These are phyloP conservation scores for Piedraia hortae DNA, from an alignment of 2,329 filamentous ascomycete species.

Conservation along the genomic window DNA sequence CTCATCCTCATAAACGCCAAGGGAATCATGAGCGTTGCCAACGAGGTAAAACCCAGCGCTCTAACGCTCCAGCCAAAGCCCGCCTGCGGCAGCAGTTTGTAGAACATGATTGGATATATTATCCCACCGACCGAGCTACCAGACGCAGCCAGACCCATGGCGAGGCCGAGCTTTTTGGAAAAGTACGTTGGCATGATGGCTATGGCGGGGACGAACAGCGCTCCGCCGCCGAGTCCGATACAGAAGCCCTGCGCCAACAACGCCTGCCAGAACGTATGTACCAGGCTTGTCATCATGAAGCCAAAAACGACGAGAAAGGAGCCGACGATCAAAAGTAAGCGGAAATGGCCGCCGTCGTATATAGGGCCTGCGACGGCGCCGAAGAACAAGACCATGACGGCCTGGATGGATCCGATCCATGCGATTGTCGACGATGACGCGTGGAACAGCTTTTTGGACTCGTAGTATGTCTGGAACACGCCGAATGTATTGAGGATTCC, in stretches of 20 bases:
- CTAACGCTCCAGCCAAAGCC: slow-evolving; percentile 9
- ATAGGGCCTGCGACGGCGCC: slow-evolving; percentile 21
- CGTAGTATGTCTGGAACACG: slow-evolving; percentile 22
- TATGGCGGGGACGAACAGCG: slow-evolving; percentile 18
- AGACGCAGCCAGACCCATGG: slow-evolving; percentile 19
- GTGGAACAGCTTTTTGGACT: slow-evolving; percentile 14
- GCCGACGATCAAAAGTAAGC: slow-evolving; percentile 16
- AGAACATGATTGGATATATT: slow-evolving; percentile 14
- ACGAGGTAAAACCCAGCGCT: slow-evolving; percentile 12
- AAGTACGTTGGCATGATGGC: slow-evolving; percentile 24
- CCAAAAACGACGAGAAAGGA: slow-evolving; percentile 20
- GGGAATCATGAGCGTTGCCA: slow-evolving; percentile 10
- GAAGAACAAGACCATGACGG: slow-evolving; percentile 19
- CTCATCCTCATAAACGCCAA: slow-evolving; percentile 13
- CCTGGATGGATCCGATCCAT: slow-evolving; percentile 24
- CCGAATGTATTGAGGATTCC: slow-evolving; percentile 3
- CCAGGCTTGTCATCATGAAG: slow-evolving; percentile 23
- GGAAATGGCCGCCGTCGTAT: slow-evolving; percentile 22
- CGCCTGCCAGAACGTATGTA: slow-evolving; percentile 20
- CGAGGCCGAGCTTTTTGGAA: slow-evolving; percentile 17
- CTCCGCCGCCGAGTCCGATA: slow-evolving; percentile 19
- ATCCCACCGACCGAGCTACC: slow-evolving; percentile 16
- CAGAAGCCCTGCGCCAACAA: slow-evolving; percentile 23
- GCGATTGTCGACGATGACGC: slow-evolving; percentile 18
- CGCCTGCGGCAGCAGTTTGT: slow-evolving; percentile 8